Conservation (phyloP, 768 basidiomycete genomes). For the Boletus insuetus region DNA sequence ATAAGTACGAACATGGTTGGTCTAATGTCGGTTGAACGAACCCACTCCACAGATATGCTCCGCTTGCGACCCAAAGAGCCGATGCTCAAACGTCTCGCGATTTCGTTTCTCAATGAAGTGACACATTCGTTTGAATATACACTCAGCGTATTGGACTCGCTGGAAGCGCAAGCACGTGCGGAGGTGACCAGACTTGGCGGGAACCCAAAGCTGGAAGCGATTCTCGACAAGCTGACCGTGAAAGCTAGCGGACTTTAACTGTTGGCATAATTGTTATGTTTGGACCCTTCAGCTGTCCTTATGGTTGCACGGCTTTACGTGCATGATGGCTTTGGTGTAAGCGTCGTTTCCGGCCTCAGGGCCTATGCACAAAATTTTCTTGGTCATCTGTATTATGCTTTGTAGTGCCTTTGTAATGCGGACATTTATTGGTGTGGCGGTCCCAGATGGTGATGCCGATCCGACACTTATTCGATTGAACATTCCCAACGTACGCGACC, state of each 20-base stretch:
- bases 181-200: constrained; percentile 80
- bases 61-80: constrained; percentile 83
- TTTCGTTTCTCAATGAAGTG: constrained; percentile 69
- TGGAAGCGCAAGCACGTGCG: constrained; percentile 63
- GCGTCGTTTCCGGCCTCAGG: background rate
- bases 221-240: constrained; percentile 51
- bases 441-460: background rate
- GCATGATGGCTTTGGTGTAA: background rate
- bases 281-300: background rate
- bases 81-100: constrained; percentile 76
- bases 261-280: background rate
- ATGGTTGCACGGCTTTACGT: background rate
- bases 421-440: no score
- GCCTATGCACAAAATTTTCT: background rate
- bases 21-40: background rate
- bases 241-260: background rate
- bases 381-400: background rate
- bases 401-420: background rate
- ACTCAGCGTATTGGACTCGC: constrained; percentile 55
- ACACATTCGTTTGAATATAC: constrained; percentile 92
- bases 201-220: constrained; percentile 57
- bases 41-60: constrained; percentile 64
- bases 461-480: background rate
- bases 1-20: constrained; percentile 62
- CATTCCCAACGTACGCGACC: background rate